Base-by-base conservation (phyloP, 2,329 filamentous ascomycete species). In the Apiospora saccharicola region DNA sequence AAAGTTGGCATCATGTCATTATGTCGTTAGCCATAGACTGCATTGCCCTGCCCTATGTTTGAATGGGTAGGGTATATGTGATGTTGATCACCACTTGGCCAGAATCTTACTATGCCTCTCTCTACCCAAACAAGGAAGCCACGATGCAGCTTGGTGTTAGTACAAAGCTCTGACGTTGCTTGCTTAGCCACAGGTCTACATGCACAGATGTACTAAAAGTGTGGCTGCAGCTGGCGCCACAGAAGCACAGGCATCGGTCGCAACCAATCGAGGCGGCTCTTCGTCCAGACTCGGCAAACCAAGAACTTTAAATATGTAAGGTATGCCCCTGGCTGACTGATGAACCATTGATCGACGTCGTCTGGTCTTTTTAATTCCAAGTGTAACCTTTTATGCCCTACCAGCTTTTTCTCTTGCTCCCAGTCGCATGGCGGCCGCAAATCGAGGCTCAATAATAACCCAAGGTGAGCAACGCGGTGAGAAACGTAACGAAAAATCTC, bases 21-120 rank as follows among this genome's bases (percentile, higher is more conserved):
- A 64, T n/a, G 57, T 71, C 22, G 70, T 71, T 72, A 64, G 34
- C 19, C 16, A 41, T 41, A 6, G 8, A 41, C 57, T 41, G 57
- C 13, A 64, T n/a, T 13, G 3, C 22, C 41, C 34, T 13, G 10
- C 3, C 13, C 0, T 8, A 41, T 22, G 19, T 7, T 12, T 4
- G 34, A 30, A n/a, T 6, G 16, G 26, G 30, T 13, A 34, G 30
- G 37, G 57, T 16, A 1, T n/a, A 3, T 14, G 34, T 41, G 10
- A 12, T 41, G 19, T 41, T 41, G 57, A n/a, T 64, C 57, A 41
- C 34, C 3, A 30, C 26, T 30, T 22, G 53, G 26, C 53, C 26
- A 34, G 5, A 57, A 13, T 26, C 24, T 24, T 24, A 41, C 22
- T 41, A n/a, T 7, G 8, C 3, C 30, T 61, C 26, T 61, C 26